Evolutionary conservation across 2,329 filamentous ascomycete genomes (phyloP).

Genomic region (Alternaria arbusti): DNA sequence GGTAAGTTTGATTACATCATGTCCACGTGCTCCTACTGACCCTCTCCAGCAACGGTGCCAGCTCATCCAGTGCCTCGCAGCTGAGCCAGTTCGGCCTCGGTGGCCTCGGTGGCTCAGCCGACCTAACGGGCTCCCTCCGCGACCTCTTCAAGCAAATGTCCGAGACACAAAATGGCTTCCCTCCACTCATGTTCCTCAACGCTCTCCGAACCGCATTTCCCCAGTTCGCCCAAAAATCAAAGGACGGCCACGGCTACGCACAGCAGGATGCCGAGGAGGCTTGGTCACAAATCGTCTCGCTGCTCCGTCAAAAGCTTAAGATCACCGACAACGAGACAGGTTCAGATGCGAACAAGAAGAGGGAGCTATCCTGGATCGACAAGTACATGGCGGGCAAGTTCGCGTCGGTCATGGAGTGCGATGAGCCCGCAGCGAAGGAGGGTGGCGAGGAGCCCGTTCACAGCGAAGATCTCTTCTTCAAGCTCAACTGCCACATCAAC

Average conservation of each 20-base stretch:
- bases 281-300: constrained; percentile 92
- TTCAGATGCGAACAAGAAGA: constrained; percentile 42
- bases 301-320: constrained; percentile 79
- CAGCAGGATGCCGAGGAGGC: constrained; percentile 99
- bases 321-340: constrained; percentile 59
- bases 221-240: constrained; percentile 90
- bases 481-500: constrained; percentile 95
- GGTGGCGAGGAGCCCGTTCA: constrained; percentile 73
- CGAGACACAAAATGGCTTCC: constrained; percentile 84
- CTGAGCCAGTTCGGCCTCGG: constrained; percentile 62
- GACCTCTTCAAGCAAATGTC: constrained; percentile 89
- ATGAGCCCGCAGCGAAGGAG: constrained; percentile 78
- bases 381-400: constrained; percentile 89
- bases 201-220: constrained; percentile 81
- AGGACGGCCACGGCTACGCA: constrained; percentile 83
- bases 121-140: constrained; percentile 78
- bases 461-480: constrained; percentile 79
- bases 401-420: constrained; percentile 78
- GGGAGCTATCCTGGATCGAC: constrained; percentile 77
- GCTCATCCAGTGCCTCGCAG: constrained; percentile 38
- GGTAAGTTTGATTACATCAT: constrained; percentile 27
- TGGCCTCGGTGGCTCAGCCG: constrained; percentile 65
- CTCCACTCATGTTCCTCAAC: constrained; percentile 81
- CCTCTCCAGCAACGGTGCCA: constrained; percentile 33
- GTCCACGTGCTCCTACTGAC: constrained; percentile 14